Conservation (phyloP, 164 flowering plant species). For the Magnolia sinica region DNA sequence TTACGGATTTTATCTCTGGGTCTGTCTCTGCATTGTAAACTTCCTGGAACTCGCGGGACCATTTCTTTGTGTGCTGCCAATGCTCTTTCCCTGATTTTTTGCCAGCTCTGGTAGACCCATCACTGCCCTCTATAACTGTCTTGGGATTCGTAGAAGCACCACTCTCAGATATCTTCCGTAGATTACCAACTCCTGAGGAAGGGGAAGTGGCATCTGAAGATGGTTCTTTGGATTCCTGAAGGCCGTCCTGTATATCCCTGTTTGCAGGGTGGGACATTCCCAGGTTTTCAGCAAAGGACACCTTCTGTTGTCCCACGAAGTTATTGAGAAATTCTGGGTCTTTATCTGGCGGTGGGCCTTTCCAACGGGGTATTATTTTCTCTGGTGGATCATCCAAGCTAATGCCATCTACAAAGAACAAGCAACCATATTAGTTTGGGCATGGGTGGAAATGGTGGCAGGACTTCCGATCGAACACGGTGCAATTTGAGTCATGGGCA, state of each 20-base stretch:
- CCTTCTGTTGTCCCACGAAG: conserved; percentile 32
- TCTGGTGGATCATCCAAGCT: conserved; percentile 89
- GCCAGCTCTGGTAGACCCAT: conserved; percentile 71
- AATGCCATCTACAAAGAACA: conserved; percentile 63
- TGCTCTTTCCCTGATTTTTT: conserved; percentile 83
- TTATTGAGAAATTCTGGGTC: conserved; percentile 55
- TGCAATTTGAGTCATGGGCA: not conserved
- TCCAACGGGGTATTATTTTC: conserved; percentile 86
- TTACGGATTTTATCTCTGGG: conserved; percentile 74
- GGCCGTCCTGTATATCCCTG: conserved; percentile 16
- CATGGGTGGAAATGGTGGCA: no score
- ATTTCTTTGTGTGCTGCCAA: conserved; percentile 97
- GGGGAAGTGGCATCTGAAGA: conserved; percentile 10
- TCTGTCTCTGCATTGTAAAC: conserved; percentile 78
- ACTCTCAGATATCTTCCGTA: conserved; percentile 12
- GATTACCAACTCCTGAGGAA: conserved; percentile 17
- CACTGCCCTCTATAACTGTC: conserved; percentile 76
- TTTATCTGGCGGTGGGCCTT: conserved; percentile 59
- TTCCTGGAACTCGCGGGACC: conserved; percentile 77
- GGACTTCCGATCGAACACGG: not conserved
- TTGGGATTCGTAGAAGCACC: conserved; percentile 36
- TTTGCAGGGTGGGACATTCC: conserved; percentile 19
- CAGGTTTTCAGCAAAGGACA: conserved; percentile 26
- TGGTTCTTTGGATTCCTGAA: conserved; percentile 25
- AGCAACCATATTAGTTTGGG: not conserved